Conservation (phyloP, 2,329 filamentous ascomycete genomes). For the Hysterium pulicare region DNA sequence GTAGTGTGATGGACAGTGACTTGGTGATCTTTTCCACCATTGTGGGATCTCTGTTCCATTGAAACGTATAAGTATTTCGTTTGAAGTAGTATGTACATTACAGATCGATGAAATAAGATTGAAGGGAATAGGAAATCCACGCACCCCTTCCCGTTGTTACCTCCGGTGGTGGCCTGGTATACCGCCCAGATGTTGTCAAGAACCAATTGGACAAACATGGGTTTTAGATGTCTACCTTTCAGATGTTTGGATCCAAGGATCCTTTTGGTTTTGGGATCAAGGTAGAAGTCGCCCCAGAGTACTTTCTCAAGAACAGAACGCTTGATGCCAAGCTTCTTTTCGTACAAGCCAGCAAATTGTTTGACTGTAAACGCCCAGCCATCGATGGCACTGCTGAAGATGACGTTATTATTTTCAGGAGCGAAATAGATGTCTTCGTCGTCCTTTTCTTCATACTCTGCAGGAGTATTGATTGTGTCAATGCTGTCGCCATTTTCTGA, state of each 20-base stretch:
- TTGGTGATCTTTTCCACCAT: slow-evolving; percentile 94
- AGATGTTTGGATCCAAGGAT: slow-evolving; percentile 87
- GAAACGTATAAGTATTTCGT: slow-evolving; percentile 40
- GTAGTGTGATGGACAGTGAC: slow-evolving; percentile 77
- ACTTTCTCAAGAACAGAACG: slow-evolving; percentile 84
- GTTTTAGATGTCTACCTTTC: slow-evolving; percentile 86
- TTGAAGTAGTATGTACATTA: slow-evolving; percentile 29
- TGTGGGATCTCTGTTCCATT: slow-evolving; percentile 60
- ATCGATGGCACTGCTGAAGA: slow-evolving; percentile 95
- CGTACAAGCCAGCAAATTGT: slow-evolving; percentile 89
- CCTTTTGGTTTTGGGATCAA: slow-evolving; percentile 96
- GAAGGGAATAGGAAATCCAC: slow-evolving; percentile 43
- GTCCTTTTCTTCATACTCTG: slow-evolving; percentile 80
- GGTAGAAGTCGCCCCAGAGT: slow-evolving; percentile 93
- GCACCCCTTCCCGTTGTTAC: slow-evolving; percentile 75
- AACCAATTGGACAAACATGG: slow-evolving; percentile 96
- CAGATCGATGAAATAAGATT: too few species aligned
- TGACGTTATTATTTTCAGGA: slow-evolving; percentile 97
- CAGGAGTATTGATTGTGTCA: slow-evolving; percentile 47
- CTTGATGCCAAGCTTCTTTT: slow-evolving; percentile 96
- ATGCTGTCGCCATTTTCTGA: slow-evolving; percentile 54
- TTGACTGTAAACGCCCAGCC: slow-evolving; percentile 98
- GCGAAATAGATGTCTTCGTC: slow-evolving; percentile 98
- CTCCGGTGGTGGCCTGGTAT: slow-evolving; percentile 84
- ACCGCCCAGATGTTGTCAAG: slow-evolving; percentile 95